Conservation (phyloP, 805 yeast genomes). For the Alloascoidea africana region DNA sequence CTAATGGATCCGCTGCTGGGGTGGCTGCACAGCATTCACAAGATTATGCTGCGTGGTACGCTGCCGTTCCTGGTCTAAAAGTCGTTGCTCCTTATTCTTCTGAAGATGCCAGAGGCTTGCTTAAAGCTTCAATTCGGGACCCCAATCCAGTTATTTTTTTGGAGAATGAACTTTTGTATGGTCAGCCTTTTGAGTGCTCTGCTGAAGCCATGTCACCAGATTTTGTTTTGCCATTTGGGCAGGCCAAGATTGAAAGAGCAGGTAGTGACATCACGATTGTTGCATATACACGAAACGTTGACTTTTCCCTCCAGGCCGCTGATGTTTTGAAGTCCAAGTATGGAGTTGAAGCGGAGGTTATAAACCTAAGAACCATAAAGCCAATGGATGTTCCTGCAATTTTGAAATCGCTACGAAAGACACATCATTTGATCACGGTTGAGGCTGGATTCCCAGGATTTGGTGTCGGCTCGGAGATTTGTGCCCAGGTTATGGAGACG, state of each 20-base stretch:
- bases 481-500: conserved; percentile 96
- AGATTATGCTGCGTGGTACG: conserved; percentile 88
- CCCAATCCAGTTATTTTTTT: conserved; percentile 90
- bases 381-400: conserved; percentile 85
- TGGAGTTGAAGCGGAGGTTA: conserved; percentile 73
- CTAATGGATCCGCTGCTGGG: conserved; percentile 96
- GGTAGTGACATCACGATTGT: conserved; percentile 76
- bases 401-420: conserved; percentile 82
- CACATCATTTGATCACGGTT: conserved; percentile 89
- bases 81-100: conserved; percentile 85
- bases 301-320: conserved; percentile 71
- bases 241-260: conserved; percentile 73
- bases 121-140: conserved; percentile 84
- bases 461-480: conserved; percentile 97
- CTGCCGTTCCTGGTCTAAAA: conserved; percentile 86
- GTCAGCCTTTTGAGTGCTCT: conserved; percentile 73
- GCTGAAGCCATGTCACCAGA: conserved; percentile 84
- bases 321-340: conserved; percentile 57
- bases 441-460: conserved; percentile 97
- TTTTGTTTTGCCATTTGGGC: conserved; percentile 72
- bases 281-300: conserved; percentile 74
- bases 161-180: conserved; percentile 79
- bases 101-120: conserved; percentile 79
- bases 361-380: conserved; percentile 83
- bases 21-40: conserved; percentile 96